These are phyloP conservation scores for Didymella pomorum DNA, from an alignment of 2,329 filamentous ascomycete genomes.

Conservation along the genomic window DNA sequence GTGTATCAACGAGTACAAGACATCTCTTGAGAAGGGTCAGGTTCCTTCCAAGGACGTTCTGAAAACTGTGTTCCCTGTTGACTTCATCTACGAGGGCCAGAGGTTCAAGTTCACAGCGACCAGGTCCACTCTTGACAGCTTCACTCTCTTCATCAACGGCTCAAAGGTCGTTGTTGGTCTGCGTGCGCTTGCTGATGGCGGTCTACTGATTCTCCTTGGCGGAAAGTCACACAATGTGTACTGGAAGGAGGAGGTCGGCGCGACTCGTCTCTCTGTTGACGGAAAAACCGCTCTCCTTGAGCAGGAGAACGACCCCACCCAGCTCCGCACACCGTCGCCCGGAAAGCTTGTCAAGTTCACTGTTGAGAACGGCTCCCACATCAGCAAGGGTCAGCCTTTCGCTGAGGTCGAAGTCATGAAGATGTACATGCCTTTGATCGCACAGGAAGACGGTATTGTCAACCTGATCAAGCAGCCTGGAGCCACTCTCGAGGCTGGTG, in stretches of 20 bases:
- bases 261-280: constrained; percentile 93
- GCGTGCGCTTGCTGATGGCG: constrained; percentile 90
- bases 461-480: constrained; percentile 99
- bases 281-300: constrained; percentile 98
- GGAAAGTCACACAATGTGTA: constrained; percentile 98
- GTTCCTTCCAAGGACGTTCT: constrained; percentile 95
- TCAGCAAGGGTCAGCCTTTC: constrained; percentile 89
- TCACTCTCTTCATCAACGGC: constrained; percentile 98
- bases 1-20: constrained; percentile 85
- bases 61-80: constrained; percentile 96
- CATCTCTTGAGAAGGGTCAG: constrained; percentile 93
- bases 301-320: constrained; percentile 98
- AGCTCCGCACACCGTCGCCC: constrained; percentile 91
- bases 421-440: constrained; percentile 99
- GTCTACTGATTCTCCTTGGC: constrained; percentile 86
- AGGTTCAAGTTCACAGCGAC: constrained; percentile 99
- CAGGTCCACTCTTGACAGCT: constrained; percentile 88
- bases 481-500: constrained; percentile 95
- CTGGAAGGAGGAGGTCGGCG: constrained; percentile 99
- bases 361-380: constrained; percentile 92
- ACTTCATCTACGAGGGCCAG: constrained; percentile 97
- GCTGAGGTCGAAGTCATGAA: constrained; percentile 99
- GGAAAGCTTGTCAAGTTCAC: constrained; percentile 99
- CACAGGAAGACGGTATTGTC: constrained; percentile 93
- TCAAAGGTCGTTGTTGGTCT: constrained; percentile 95